Conservation (phyloP, 805 yeast genomes). For the Candida silvicultrix region DNA sequence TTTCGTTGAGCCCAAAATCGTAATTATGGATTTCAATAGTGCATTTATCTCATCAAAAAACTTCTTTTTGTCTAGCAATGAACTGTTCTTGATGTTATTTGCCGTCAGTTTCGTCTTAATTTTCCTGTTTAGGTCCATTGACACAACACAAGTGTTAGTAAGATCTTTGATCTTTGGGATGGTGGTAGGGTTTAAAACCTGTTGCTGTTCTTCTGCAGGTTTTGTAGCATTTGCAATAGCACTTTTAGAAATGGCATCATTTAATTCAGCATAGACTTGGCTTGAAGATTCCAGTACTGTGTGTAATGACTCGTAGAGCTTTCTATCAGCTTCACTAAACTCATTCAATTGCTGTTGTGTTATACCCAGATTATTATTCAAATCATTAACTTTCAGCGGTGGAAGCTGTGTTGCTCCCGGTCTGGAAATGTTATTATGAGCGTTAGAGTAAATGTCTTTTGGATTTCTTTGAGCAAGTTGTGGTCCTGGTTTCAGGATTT, state of each 20-base stretch:
- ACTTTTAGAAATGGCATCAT: conserved; percentile 57
- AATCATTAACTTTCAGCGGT: conserved; percentile 13
- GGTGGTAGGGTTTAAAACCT: conserved; percentile 28
- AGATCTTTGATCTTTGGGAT: conserved; percentile 69
- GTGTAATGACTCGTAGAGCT: conserved; percentile 56
- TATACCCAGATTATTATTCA: conserved; percentile 2
- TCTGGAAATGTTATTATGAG: conserved; percentile 2
- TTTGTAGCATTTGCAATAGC: conserved; percentile 48
- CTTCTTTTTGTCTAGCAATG: conserved; percentile 45
- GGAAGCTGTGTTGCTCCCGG: conserved; percentile 14
- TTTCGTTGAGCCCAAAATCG: conserved; percentile 78
- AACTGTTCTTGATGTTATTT: conserved; percentile 30
- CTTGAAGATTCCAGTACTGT: conserved; percentile 65
- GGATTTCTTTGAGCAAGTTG: background rate
- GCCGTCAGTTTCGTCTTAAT: conserved; percentile 42
- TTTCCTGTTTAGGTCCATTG: conserved; percentile 76
- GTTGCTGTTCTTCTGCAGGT: conserved; percentile 27
- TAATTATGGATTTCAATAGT: conserved; percentile 77
- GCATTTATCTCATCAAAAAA: conserved; percentile 84
- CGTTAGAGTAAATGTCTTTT: background rate
- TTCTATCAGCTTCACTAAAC: conserved; percentile 54
- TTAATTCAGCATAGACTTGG: conserved; percentile 70
- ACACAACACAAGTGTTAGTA: conserved; percentile 67
- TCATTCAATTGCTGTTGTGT: conserved; percentile 23
- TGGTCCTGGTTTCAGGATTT: conserved; percentile 24